Evolutionary conservation across 352 stramenopile species (phyloP), one percentile per base, ranked within the genome.

Genomic region (Phytopythium mirpurense): DNA sequence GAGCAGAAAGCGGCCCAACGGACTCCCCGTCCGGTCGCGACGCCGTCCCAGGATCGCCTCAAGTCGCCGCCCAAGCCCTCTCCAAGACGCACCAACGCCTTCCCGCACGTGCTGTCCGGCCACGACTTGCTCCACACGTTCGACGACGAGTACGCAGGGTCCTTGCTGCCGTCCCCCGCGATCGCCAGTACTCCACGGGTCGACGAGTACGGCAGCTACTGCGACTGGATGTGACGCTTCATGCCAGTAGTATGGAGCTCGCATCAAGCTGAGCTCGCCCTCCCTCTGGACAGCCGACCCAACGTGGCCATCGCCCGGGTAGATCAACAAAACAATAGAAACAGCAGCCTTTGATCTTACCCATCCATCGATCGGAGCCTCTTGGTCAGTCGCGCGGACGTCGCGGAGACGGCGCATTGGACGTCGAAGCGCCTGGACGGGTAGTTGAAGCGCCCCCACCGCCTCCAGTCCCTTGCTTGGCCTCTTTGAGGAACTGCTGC

Each of bases 401-500:
- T 38, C 32, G 27, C n/a, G 18, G 11, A 26, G 29, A 29, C 2
- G 21, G 19, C 15, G 47, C 35, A 21, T 7, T 41, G 35, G 10
- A 1, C n/a, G 16, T 14, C 8, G 43, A 11, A 4, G 43, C 24
- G 11, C 15, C 6, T 18, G 42, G 14, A 5, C 24, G 15, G 3
- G 46, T 8, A 15, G 8, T n/a, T n/a, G n/a, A n/a, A 21, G 21
- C 15, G 5, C 21, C 29, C 2, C 23, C 31, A 43, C 44, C 31
- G 52, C 29, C 36, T 43, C 49, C 42, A 4, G 54, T 59, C 15
- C 70, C 68, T 66, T 89, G 73, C 57, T 92, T 92, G 38, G 83
- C 82, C 45, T 92, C 72, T 63, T 79, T 77, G 26, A 94, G 68
- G 27, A 94, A 94, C 57, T 92, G 69, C 50, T 93, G 82, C 29